Percentiles rank a stretch among this genome's conserved stretches.
Evolutionary conservation across 345 rosid species (phyloP).

Genomic region (Populus simonii): DNA sequence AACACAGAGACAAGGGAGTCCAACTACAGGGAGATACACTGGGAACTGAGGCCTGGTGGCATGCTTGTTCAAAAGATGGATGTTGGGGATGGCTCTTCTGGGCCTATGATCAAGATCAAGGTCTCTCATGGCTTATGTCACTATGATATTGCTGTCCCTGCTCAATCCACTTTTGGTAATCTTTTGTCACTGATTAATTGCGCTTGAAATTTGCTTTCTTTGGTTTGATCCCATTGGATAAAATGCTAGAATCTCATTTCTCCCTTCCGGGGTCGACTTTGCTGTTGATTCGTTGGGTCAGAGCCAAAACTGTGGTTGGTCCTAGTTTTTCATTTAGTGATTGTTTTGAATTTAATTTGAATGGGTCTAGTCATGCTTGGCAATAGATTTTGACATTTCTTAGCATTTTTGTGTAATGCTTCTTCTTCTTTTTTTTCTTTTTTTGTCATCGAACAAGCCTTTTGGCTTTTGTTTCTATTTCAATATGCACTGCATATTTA

Average conservation of each 20-base stretch:
- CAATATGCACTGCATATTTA: not conserved
- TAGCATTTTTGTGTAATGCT: not conserved
- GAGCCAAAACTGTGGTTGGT: not conserved
- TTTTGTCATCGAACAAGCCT: not conserved
- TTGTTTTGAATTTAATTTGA: not conserved
- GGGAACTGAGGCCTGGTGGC: conserved; percentile 57
- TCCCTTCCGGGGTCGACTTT: not conserved
- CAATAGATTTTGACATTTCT: not conserved
- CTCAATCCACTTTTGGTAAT: conserved; percentile 49
- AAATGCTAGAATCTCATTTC: not conserved
- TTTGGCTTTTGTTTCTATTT: not conserved
- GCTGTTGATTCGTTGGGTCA: not conserved
- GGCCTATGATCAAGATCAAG: conserved; percentile 41
- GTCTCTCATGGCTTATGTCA: conserved; percentile 40
- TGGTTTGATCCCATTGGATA: not conserved
- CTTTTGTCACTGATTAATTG: not conserved
- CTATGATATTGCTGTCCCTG: conserved; percentile 32
- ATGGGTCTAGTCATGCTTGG: not conserved
- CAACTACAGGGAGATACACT: conserved; percentile 32
- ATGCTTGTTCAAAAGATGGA: conserved; percentile 56
- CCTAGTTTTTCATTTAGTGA: not conserved
- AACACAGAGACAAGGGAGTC: conserved; percentile 8
- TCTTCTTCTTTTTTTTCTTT: not conserved
- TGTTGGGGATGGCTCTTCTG: conserved; percentile 24
- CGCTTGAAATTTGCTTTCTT: not conserved